phyloP scores from a whole-genome alignment of 768 basidiomycete species.

The Naganishia vishniacii region DNA sequence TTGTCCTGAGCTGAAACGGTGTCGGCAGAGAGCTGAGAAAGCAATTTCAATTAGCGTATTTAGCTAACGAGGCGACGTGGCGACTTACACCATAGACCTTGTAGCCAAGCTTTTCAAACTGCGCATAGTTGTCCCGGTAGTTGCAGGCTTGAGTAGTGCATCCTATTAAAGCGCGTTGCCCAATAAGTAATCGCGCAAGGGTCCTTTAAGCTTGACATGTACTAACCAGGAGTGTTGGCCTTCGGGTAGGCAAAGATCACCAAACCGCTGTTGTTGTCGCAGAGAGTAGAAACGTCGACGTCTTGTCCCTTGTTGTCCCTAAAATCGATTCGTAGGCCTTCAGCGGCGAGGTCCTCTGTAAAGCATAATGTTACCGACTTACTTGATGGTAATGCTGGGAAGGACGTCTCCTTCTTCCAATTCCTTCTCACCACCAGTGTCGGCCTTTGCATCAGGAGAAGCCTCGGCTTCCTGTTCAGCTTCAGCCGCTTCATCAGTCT shows the following conservation, averaged over 20 bases:
- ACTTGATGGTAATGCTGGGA: conserved; percentile 66
- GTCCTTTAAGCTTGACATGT: background rate
- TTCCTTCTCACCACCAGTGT: conserved; percentile 32
- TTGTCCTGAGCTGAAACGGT: conserved; percentile 64
- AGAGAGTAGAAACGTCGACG: conserved; percentile 61
- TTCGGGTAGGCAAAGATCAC: conserved; percentile 56
- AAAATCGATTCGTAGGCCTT: background rate
- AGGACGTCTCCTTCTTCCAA: conserved; percentile 71
- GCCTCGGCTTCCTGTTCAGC: conserved; percentile 39
- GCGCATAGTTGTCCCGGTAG: conserved; percentile 75
- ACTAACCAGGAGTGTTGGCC: conserved; percentile 38
- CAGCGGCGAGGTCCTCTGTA: background rate
- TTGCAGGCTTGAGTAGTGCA: conserved; percentile 91
- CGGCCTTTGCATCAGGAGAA: conserved; percentile 35
- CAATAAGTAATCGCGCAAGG: conserved; percentile 9
- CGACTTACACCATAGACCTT: conserved; percentile 66
- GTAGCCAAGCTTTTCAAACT: conserved; percentile 65
- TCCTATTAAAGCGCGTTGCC: conserved; percentile 62
- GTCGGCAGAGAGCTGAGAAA: conserved; percentile 51
- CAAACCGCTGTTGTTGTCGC: conserved; percentile 62
- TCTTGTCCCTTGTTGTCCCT: conserved; percentile 75
- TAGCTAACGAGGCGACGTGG: background rate
- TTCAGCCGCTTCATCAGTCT: conserved; percentile 31
- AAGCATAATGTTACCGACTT: background rate
- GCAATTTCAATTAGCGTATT: background rate